phyloP scores from a whole-genome alignment of 2,329 filamentous ascomycete species.

The Thermothelomyces thermophilus region DNA sequence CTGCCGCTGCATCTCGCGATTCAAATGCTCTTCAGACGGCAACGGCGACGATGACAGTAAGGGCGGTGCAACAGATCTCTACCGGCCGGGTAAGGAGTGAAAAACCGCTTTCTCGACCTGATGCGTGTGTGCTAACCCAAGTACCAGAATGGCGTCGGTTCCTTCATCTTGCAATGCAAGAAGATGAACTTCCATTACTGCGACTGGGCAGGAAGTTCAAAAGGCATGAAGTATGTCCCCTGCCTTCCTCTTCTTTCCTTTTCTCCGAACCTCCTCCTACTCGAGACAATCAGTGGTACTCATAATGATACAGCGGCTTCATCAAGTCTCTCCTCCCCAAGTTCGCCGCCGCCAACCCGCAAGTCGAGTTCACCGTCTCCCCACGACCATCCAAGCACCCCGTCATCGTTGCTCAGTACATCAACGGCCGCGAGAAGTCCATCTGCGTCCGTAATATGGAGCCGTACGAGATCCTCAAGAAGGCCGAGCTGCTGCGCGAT shows the following conservation, averaged over 20 bases:
- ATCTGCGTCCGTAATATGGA: conserved; percentile 86
- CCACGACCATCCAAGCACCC: conserved; percentile 87
- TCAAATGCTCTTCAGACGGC: conserved; percentile 24
- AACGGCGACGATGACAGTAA: conserved; percentile 45
- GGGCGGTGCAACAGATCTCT: conserved; percentile 46
- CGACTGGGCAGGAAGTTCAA: conserved; percentile 89
- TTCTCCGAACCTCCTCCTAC: background rate
- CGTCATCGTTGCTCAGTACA: conserved; percentile 80
- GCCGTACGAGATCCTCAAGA: conserved; percentile 71
- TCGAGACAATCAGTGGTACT: background rate
- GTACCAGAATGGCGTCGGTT: conserved; percentile 83
- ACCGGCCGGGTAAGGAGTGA: conserved; percentile 43
- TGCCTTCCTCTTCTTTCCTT: conserved; percentile 22
- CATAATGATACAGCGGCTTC: conserved; percentile 57
- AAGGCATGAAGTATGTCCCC: conserved; percentile 76
- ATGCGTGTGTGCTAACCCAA: conserved; percentile 5
- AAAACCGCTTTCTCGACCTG: background rate
- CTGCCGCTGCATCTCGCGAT: conserved; percentile 7
- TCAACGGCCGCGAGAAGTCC: conserved; percentile 80
- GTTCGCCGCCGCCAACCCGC: conserved; percentile 76
- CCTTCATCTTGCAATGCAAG: conserved; percentile 97
- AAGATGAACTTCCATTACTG: conserved; percentile 95
- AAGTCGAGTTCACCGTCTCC: conserved; percentile 86
- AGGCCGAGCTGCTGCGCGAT: conserved; percentile 66
- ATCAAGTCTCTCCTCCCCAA: conserved; percentile 67